Evolutionary conservation across 768 basidiomycete genomes (phyloP).

Genomic region (Boletus rex-veris): DNA sequence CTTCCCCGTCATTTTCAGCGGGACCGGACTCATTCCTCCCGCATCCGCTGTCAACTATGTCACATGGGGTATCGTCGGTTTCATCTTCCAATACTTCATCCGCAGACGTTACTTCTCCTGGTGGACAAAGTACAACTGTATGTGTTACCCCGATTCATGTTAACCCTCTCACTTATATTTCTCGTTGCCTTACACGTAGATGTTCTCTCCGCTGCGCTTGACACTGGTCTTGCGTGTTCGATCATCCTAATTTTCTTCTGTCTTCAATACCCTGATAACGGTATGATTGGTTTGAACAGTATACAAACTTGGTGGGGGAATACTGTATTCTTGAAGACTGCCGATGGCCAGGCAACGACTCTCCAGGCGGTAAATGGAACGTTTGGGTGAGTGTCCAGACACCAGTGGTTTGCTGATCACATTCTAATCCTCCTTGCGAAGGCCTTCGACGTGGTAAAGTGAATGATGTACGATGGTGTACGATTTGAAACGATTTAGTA

Average conservation of each 20-base stretch:
- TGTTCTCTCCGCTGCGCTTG: conserved; percentile 68
- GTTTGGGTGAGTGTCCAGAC: conserved; percentile 26
- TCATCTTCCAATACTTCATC: conserved; percentile 63
- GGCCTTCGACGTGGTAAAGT: conserved; percentile 17
- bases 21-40: conserved; percentile 60
- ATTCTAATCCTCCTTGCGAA: background rate
- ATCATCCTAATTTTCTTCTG: conserved; percentile 57
- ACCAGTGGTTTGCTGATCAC: background rate
- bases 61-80: conserved; percentile 64
- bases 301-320: conserved; percentile 73
- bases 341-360: conserved; percentile 21
- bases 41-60: conserved; percentile 65
- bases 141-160: conserved; percentile 11
- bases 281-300: conserved; percentile 52
- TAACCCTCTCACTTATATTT: background rate
- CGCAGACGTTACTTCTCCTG: conserved; percentile 62
- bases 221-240: conserved; percentile 63
- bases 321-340: conserved; percentile 34
- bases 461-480: background rate
- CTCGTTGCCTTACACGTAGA: conserved; percentile 28
- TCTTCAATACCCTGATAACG: conserved; percentile 61
- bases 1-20: conserved; percentile 52
- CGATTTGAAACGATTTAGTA: background rate
- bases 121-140: conserved; percentile 57
- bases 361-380: conserved; percentile 16